Conservation (phyloP, 345 rosid species). For the Camelina sativa region DNA sequence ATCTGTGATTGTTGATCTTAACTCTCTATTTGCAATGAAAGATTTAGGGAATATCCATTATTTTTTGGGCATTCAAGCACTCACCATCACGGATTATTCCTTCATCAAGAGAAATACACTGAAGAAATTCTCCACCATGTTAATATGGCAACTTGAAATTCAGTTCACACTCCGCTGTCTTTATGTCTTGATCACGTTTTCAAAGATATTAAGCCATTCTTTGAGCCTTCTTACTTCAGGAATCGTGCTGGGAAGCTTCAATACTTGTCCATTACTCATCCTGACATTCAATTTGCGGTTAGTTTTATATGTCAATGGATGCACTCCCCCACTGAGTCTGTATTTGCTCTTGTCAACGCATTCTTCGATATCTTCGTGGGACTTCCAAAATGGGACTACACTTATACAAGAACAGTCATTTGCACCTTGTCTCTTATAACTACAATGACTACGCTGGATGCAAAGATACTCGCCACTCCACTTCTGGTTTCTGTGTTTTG, state of each 20-base stretch:
- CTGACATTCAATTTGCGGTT: background rate
- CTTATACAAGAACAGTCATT: accelerated
- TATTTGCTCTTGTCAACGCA: background rate
- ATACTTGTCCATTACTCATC: background rate
- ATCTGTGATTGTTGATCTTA: no score
- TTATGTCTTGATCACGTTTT: accelerated
- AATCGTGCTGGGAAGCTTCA: background rate
- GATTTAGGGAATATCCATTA: no score
- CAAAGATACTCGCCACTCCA: background rate
- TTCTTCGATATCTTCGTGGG: accelerated
- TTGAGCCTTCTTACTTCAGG: background rate
- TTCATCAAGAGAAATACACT: no score
- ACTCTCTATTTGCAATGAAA: no score
- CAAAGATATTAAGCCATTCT: accelerated
- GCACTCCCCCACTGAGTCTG: background rate
- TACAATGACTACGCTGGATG: background rate
- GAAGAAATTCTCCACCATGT: no score
- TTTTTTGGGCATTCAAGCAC: no score
- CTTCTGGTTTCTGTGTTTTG: background rate
- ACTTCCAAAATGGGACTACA: background rate
- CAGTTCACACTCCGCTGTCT: background rate
- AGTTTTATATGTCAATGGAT: background rate
- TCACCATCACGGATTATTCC: no score
- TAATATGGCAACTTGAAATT: background rate
- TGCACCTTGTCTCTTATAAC: accelerated